Evolutionary conservation across 768 basidiomycete genomes (phyloP).

Genomic region (Chalciporus chontae): DNA sequence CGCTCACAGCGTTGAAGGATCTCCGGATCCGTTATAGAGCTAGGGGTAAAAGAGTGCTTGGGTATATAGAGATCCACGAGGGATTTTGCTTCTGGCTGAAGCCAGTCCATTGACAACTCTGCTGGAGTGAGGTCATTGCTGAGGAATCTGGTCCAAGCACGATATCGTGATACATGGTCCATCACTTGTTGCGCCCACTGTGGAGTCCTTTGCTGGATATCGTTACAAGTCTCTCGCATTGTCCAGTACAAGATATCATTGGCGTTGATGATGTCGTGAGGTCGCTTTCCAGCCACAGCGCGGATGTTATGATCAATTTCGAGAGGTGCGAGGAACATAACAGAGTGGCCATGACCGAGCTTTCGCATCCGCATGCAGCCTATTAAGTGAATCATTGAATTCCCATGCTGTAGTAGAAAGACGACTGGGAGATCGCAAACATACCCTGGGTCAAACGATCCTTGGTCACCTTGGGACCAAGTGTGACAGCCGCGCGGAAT

Average conservation of each 20-base stretch:
- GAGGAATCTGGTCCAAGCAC: conserved; percentile 15
- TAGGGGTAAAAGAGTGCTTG: neutral
- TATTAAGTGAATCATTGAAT: conserved; percentile 9
- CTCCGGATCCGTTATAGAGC: neutral
- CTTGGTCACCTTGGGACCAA: conserved; percentile 37
- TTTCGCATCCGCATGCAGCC: conserved; percentile 55
- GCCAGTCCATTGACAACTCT: conserved; percentile 30
- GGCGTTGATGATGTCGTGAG: conserved; percentile 4
- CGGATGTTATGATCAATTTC: conserved; percentile 40
- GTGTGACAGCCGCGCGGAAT: conserved; percentile 36
- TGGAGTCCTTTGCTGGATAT: conserved; percentile 38
- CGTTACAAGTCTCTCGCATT: conserved; percentile 41
- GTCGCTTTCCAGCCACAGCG: conserved; percentile 11
- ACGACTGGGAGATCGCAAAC: neutral
- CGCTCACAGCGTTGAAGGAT: conserved; percentile 14
- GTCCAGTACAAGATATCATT: conserved; percentile 42
- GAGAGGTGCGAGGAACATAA: conserved; percentile 45
- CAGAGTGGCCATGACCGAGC: conserved; percentile 44
- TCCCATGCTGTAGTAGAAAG: neutral
- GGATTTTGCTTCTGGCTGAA: conserved; percentile 37
- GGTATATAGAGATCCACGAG: conserved; percentile 35
- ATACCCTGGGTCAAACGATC: conserved; percentile 35
- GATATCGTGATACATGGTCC: conserved; percentile 16
- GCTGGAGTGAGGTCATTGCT: neutral
- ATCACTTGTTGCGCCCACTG: conserved; percentile 42